A percentile compares a stretch with the other conserved stretches of the same genome.
Evolutionary conservation across 1,139 yeast genomes (phyloP).

Genomic region (Debaryomyces sp.): DNA sequence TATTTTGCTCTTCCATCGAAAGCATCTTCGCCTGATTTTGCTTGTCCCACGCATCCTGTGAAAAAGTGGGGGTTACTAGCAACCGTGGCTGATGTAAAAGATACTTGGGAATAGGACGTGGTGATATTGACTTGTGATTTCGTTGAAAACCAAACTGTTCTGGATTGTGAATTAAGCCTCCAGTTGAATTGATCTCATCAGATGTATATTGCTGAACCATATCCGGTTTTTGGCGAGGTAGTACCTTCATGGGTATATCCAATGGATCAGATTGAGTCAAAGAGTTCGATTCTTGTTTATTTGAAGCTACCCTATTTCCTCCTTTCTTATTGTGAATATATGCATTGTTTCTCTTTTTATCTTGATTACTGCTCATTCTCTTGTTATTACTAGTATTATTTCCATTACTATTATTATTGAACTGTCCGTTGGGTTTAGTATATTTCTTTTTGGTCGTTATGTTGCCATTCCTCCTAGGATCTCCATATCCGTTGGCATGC

Average conservation of each 20-base stretch:
- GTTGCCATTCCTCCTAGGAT: constrained; percentile 22
- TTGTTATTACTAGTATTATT: constrained; percentile 5
- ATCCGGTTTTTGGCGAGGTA: constrained; percentile 26
- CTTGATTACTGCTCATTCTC: constrained; percentile 3
- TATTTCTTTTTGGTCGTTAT: constrained; percentile 10
- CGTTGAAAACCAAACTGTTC: constrained; percentile 31
- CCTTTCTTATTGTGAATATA: constrained; percentile 3
- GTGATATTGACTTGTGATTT: constrained; percentile 10
- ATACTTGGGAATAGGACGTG: constrained; percentile 42
- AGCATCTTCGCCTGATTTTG: constrained; percentile 45
- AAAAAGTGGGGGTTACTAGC: constrained; percentile 36
- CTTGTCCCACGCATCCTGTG: constrained; percentile 44
- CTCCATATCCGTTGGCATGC: constrained; percentile 17
- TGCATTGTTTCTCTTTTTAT: constrained; percentile 6
- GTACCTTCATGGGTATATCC: constrained; percentile 22
- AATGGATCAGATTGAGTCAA: constrained; percentile 15
- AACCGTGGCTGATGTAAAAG: constrained; percentile 40
- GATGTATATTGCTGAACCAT: constrained; percentile 23
- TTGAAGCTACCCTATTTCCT: neutral
- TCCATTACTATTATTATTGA: constrained; percentile 9
- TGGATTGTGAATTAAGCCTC: constrained; percentile 33
- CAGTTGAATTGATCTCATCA: constrained; percentile 29
- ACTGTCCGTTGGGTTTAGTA: constrained; percentile 12
- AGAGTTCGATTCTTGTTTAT: constrained; percentile 1
- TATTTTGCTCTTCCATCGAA: constrained; percentile 33